Conservation (phyloP, 2,329 filamentous ascomycete species). For the Phyllosticta citrichinensis region DNA sequence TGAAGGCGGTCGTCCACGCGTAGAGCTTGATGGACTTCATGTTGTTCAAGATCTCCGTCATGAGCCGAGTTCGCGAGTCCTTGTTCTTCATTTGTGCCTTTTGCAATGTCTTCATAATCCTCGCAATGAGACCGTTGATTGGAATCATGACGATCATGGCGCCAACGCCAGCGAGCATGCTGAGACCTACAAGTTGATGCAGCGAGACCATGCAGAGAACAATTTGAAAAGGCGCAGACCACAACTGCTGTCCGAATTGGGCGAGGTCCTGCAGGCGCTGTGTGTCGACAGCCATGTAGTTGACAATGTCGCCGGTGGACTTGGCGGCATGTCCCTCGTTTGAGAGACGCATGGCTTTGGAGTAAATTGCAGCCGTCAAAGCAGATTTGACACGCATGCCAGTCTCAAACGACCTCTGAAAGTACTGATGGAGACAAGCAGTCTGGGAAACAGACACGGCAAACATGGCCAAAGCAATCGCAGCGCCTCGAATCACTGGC, state of each 20-base stretch:
- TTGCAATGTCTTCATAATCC: slow-evolving; percentile 87
- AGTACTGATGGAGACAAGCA: slow-evolving; percentile 89
- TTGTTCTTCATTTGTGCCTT: slow-evolving; percentile 99
- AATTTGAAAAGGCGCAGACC: slow-evolving; percentile 97
- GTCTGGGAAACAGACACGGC: slow-evolving; percentile 77
- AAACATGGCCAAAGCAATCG: slow-evolving; percentile 91
- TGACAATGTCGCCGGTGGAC: slow-evolving; percentile 95
- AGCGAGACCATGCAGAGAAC: slow-evolving; percentile 89
- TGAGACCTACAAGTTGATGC: slow-evolving; percentile 87
- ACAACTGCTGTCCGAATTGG: slow-evolving; percentile 89
- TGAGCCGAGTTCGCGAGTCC: slow-evolving; percentile 80
- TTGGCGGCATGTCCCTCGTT: slow-evolving; percentile 86
- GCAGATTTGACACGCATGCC: slow-evolving; percentile 95
- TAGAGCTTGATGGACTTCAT: slow-evolving; percentile 99
- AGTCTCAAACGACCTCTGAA: slow-evolving; percentile 86
- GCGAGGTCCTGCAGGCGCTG: slow-evolving; percentile 90
- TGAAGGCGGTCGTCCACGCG: slow-evolving; percentile 93
- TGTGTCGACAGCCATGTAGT: slow-evolving; percentile 98
- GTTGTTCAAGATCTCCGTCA: slow-evolving; percentile 97
- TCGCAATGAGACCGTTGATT: slow-evolving; percentile 82
- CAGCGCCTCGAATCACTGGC: slow-evolving; percentile 71
- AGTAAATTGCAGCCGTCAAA: slow-evolving; percentile 82
- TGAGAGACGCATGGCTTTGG: slow-evolving; percentile 79
- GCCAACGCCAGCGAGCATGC: slow-evolving; percentile 89
- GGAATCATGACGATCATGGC: slow-evolving; percentile 98